Evolutionary conservation across 1,139 yeast species (phyloP).

Genomic region (Nakaseomyces kungkrabaensis): DNA sequence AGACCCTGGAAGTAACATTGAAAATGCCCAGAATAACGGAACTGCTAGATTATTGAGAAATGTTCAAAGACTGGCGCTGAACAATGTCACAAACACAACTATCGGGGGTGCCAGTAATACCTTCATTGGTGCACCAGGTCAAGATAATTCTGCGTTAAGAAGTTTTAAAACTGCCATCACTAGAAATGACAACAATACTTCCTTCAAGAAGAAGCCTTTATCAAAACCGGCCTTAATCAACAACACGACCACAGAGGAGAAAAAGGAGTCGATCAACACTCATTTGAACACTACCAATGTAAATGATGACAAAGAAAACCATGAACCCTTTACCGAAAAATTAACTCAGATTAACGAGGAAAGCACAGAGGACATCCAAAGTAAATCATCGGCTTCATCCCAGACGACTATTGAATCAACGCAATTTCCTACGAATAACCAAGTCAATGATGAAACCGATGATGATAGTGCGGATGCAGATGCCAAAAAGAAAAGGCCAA

Average conservation of each 20-base stretch:
- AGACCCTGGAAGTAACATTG: conserved; percentile 5
- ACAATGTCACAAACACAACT: conserved; percentile 28
- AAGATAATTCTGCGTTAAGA: conserved; percentile 16
- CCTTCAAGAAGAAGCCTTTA: conserved; percentile 11
- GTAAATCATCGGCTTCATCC: conserved; percentile 2
- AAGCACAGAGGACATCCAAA: neutral
- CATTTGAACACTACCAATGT: neutral
- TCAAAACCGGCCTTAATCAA: conserved; percentile 2
- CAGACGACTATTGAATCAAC: conserved; percentile 5
- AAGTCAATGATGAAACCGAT: neutral
- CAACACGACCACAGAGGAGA: neutral
- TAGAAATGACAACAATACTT: conserved; percentile 15
- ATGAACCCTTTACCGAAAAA: conserved; percentile 12
- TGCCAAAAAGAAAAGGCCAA: conserved; percentile 26
- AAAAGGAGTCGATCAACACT: neutral
- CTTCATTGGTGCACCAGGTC: conserved; percentile 2
- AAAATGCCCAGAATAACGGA: conserved; percentile 19
- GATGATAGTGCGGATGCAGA: conserved; percentile 9
- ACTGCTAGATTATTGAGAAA: conserved; percentile 20
- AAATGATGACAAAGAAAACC: conserved; percentile 19
- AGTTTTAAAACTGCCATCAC: conserved; percentile 13
- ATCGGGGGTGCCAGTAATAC: conserved; percentile 5
- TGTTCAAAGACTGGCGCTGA: conserved; percentile 26
- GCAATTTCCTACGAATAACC: conserved; percentile 5
- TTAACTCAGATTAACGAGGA: conserved; percentile 1